Base-by-base conservation (phyloP, 805 yeast species). In the Hanseniaspora guilliermondii region DNA sequence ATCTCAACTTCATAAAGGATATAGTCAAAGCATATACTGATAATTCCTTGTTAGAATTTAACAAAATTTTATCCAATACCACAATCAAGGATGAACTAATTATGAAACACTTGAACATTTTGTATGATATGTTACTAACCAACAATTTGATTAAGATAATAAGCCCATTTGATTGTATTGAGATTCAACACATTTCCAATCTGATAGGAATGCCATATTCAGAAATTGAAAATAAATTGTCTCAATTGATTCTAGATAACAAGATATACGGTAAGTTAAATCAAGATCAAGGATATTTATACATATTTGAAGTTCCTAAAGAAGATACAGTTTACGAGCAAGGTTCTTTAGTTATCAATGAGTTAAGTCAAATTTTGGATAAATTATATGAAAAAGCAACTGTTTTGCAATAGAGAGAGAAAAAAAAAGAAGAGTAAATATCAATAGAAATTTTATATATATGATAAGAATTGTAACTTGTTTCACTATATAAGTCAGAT, bases 251-350 rank as follows among this genome's bases (percentile, higher is more conserved):
- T 61, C 76, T 93, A 62, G 98, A 93, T 69, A 84, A 87, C 64
- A 85, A 88, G n/a, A 87, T 93, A 62, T 85, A 82, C 65, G 99
- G 98, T 47, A 97, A 93, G 37, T 75, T 93, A 61, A 98, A 93
- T 68, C 99, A 93, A 73, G 97, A 97, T 47, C 89, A 89, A 66
- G 98, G 98, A 8, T 93, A 97, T 96, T 76, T 93, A 62, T 82
- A 87, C 60, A 79, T 93, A 56, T 93, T 86, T 64, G 95, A 87
- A 56, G 85, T 88, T 65, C 95, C 96, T 41, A 80, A 79, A 64
- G 80, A 81, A 58, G 97, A 93, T 68, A 85, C 85, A 39, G 82
- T 94, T 49, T 93, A 91, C 65, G 93, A 84, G 59, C 81, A 91
- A 53, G 84, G 94, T 44, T 77, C 91, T 60, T 93, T 86, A 56